phyloP scores from a whole-genome alignment of 768 basidiomycete genomes.

The Podaxis mareebaensis region DNA sequence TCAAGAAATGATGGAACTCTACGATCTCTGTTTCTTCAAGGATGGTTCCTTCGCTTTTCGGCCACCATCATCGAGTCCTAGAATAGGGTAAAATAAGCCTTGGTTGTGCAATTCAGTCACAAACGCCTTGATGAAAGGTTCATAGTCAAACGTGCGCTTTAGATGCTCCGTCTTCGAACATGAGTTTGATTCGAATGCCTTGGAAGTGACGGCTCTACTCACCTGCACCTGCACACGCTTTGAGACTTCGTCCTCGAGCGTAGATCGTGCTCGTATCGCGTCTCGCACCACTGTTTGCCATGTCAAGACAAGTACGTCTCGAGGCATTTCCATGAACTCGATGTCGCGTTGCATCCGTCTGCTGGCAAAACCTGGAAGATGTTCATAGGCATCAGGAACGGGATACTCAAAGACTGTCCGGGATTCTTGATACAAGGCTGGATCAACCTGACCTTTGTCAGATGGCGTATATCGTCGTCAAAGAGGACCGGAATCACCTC shows the following conservation, averaged over 20 bases:
- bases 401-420: conserved; percentile 21
- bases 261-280: conserved; percentile 39
- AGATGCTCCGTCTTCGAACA: conserved; percentile 50
- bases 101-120: conserved; percentile 43
- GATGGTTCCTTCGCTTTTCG: conserved; percentile 22
- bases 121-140: conserved; percentile 56
- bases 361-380: conserved; percentile 45
- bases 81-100: conserved; percentile 44
- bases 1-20: background rate
- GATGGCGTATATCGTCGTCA: background rate
- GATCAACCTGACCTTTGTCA: conserved; percentile 38
- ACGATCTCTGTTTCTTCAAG: conserved; percentile 1
- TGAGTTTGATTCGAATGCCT: background rate
- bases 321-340: conserved; percentile 44
- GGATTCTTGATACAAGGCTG: conserved; percentile 32
- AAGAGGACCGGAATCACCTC: conserved; percentile 28
- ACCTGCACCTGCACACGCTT: conserved; percentile 48
- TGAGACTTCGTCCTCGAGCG: conserved; percentile 50
- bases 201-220: conserved; percentile 22
- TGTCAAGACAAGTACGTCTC: conserved; percentile 32
- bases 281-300: conserved; percentile 51
- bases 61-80: conserved; percentile 38
- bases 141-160: conserved; percentile 63
- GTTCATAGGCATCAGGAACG: conserved; percentile 24
- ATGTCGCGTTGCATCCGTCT: conserved; percentile 43